Percentiles rank a stretch among this genome's conserved stretches.
These are phyloP conservation scores for Penstemon newberryi DNA, from an alignment of 257 asterid species.

Conservation along the genomic window DNA sequence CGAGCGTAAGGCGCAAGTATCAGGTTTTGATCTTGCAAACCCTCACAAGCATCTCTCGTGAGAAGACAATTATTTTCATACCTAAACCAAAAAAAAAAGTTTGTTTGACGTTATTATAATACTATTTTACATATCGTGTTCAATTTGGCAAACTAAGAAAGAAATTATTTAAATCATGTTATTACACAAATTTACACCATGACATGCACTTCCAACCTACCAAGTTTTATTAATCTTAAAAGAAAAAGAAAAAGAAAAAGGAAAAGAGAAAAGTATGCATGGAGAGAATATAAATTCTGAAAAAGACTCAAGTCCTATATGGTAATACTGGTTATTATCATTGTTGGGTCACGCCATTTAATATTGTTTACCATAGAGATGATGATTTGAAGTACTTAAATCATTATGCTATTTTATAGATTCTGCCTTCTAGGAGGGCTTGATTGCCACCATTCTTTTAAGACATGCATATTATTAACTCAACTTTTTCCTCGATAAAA, in stretches of 20 bases:
- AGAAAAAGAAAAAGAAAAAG: background rate
- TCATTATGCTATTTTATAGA: slow-evolving; percentile 30
- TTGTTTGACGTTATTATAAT: background rate
- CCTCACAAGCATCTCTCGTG: background rate
- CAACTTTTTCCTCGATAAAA: slow-evolving; percentile 31
- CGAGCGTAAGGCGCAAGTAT: too few relatives aligned
- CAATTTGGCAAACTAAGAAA: background rate
- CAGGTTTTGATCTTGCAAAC: slow-evolving; percentile 13
- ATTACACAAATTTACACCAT: background rate
- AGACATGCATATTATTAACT: slow-evolving; percentile 34
- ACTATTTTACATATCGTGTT: background rate
- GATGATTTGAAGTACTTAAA: slow-evolving; percentile 28
- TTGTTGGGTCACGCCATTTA: slow-evolving; percentile 53
- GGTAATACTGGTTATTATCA: slow-evolving; percentile 29
- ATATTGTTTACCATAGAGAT: slow-evolving; percentile 42
- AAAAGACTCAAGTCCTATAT: slow-evolving; percentile 4
- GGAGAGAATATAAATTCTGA: background rate
- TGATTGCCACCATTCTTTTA: slow-evolving; percentile 34
- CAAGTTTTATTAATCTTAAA: background rate
- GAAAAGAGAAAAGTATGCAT: background rate
- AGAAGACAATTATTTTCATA: background rate
- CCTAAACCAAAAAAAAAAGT: background rate
- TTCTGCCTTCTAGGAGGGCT: slow-evolving; percentile 33
- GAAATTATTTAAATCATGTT: background rate
- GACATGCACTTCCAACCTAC: background rate